phyloP scores from a whole-genome alignment of 805 yeast genomes.

The Starmera caribaea region DNA sequence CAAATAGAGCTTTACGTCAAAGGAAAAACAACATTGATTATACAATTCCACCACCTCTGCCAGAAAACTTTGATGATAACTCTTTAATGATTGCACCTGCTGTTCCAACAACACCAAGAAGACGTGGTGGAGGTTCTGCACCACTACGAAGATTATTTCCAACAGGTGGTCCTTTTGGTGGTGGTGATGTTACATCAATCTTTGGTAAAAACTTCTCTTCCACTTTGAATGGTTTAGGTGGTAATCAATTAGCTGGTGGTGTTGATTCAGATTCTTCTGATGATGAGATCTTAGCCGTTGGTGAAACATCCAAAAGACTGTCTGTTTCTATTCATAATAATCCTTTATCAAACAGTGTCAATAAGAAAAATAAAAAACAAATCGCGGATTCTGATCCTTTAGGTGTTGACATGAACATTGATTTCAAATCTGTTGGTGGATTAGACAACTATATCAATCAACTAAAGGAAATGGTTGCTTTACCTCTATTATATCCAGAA shows the following conservation, averaged over 20 bases:
- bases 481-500: constrained; percentile 90
- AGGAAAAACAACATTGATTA: constrained; percentile 72
- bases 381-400: constrained; percentile 89
- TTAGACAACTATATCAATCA: constrained; percentile 84
- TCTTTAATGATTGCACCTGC: constrained; percentile 6
- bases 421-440: constrained; percentile 83
- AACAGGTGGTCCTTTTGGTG: constrained; percentile 97
- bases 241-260: constrained; percentile 15
- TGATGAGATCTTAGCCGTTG: constrained; percentile 44
- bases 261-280: constrained; percentile 55
- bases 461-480: constrained; percentile 91
- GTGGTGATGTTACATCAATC: constrained; percentile 80
- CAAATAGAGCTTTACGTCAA: constrained; percentile 46
- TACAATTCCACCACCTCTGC: constrained; percentile 74
- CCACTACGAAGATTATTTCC: constrained; percentile 71
- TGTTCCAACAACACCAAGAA: constrained; percentile 21
- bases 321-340: constrained; percentile 16
- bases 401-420: constrained; percentile 82
- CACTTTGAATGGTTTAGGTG: constrained; percentile 6
- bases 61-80: constrained; percentile 21
- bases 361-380: constrained; percentile 36
- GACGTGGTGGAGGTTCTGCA: constrained; percentile 29
- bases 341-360: constrained; percentile 10
- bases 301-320: constrained; percentile 28
- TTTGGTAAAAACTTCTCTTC: constrained; percentile 59